Evolutionary conservation across 805 yeast species (phyloP).

Genomic region (Yarrowia keelungensis): DNA sequence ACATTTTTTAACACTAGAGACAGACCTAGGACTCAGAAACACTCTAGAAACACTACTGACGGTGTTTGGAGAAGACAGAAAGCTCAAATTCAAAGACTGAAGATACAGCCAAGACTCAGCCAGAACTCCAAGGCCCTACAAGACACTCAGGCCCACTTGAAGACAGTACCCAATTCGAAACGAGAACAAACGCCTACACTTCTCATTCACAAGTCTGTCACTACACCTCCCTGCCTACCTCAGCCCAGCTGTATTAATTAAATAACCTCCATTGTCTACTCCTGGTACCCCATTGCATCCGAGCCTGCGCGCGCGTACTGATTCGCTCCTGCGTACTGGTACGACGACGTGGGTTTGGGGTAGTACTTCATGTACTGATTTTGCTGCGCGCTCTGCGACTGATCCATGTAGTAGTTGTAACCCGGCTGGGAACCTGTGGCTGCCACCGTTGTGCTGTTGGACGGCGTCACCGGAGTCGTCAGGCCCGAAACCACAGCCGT

Average conservation of each 20-base stretch:
- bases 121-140: too few relatives aligned
- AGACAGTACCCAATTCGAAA: too few relatives aligned
- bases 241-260: constrained; percentile 35
- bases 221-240: too few relatives aligned
- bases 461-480: constrained; percentile 30
- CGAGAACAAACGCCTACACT: too few relatives aligned
- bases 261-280: constrained; percentile 9
- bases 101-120: too few relatives aligned
- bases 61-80: too few relatives aligned
- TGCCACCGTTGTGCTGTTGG: constrained; percentile 13
- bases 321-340: constrained; percentile 19
- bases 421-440: constrained; percentile 9
- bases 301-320: constrained; percentile 28
- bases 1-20: too few relatives aligned
- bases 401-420: constrained; percentile 38
- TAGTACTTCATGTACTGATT: constrained; percentile 39
- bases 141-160: too few relatives aligned
- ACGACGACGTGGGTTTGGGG: constrained; percentile 34
- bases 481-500: constrained; percentile 31
- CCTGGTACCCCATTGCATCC: constrained; percentile 24
- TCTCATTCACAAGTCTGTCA: too few relatives aligned
- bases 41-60: too few relatives aligned
- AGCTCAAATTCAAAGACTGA: too few relatives aligned
- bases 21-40: too few relatives aligned
- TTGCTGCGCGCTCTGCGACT: constrained; percentile 31